Conservation (phyloP, 2,329 filamentous ascomycete genomes). For the Exophiala bonariae region DNA sequence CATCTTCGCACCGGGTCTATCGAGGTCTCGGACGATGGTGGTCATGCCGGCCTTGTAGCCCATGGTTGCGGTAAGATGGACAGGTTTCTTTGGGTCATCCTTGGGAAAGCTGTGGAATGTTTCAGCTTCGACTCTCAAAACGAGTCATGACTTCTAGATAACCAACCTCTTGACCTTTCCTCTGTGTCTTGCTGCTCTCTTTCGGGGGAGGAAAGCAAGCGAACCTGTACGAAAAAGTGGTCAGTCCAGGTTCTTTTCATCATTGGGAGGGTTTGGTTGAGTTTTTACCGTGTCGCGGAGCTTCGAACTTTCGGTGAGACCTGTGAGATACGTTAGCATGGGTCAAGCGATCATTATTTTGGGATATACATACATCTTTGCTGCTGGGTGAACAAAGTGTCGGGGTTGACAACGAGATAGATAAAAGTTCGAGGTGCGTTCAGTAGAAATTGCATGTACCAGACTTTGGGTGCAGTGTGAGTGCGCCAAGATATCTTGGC, state of each 20-base stretch:
- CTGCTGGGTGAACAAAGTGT: slow-evolving; percentile 9
- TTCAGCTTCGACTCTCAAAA: slow-evolving; percentile 28
- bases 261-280: slow-evolving; percentile 3
- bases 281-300: slow-evolving; percentile 84
- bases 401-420: slow-evolving; percentile 10
- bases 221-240: slow-evolving; percentile 50
- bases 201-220: slow-evolving; percentile 82
- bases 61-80: slow-evolving; percentile 96
- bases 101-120: slow-evolving; percentile 80
- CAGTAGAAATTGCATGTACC: neutral
- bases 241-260: slow-evolving; percentile 28
- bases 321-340: slow-evolving; percentile 28
- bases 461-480: too few species aligned
- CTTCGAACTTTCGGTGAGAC: slow-evolving; percentile 72
- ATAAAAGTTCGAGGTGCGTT: too few species aligned
- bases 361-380: slow-evolving; percentile 16
- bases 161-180: slow-evolving; percentile 97
- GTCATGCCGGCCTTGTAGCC: slow-evolving; percentile 99
- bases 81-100: slow-evolving; percentile 99
- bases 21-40: slow-evolving; percentile 98
- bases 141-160: slow-evolving; percentile 29
- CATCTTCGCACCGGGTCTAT: slow-evolving; percentile 98
- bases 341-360: neutral
- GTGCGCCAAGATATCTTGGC: too few species aligned
- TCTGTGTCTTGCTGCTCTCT: slow-evolving; percentile 90